Evolutionary conservation across 371 early-diverging fungal species (phyloP).

Genomic region (Thermomucor indicae-seudaticae): DNA sequence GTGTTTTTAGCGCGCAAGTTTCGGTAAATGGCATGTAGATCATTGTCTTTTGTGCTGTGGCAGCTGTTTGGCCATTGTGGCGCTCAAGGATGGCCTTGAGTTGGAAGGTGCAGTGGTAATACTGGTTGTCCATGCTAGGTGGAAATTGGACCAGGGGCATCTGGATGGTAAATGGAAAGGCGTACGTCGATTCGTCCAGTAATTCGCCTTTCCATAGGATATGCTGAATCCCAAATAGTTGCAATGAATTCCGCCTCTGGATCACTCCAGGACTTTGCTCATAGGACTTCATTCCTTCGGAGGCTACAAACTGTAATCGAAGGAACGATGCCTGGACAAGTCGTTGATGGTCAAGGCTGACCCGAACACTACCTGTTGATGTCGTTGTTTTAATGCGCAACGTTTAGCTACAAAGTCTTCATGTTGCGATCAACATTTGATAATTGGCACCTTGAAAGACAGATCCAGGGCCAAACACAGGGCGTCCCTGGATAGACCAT

Average conservation of each 20-base stretch:
- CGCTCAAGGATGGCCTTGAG: slow-evolving; percentile 24
- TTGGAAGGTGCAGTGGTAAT: slow-evolving; percentile 22
- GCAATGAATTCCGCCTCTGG: background rate
- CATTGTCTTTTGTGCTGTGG: slow-evolving; percentile 6
- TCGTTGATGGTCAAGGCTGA: background rate
- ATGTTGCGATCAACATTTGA: background rate
- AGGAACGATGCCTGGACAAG: slow-evolving; percentile 14
- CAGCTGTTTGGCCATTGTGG: slow-evolving; percentile 4
- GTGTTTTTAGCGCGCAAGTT: slow-evolving; percentile 25
- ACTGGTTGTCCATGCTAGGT: slow-evolving; percentile 21
- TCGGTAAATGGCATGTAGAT: slow-evolving; percentile 34
- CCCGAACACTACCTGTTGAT: slow-evolving; percentile 12
- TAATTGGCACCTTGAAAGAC: slow-evolving; percentile 47
- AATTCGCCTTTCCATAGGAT: slow-evolving; percentile 27
- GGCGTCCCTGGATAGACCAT: slow-evolving; percentile 26
- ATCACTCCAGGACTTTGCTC: slow-evolving; percentile 14
- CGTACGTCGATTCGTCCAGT: slow-evolving; percentile 10
- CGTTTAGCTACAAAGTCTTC: background rate
- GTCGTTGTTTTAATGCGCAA: background rate
- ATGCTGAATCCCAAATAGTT: slow-evolving; percentile 31
- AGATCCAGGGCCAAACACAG: slow-evolving; percentile 40
- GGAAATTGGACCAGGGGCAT: slow-evolving; percentile 39
- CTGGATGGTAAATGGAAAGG: slow-evolving; percentile 34
- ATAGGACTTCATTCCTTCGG: slow-evolving; percentile 16
- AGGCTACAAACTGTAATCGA: slow-evolving; percentile 24